phyloP scores from a whole-genome alignment of 768 basidiomycete genomes.

The Ramaria sp. region DNA sequence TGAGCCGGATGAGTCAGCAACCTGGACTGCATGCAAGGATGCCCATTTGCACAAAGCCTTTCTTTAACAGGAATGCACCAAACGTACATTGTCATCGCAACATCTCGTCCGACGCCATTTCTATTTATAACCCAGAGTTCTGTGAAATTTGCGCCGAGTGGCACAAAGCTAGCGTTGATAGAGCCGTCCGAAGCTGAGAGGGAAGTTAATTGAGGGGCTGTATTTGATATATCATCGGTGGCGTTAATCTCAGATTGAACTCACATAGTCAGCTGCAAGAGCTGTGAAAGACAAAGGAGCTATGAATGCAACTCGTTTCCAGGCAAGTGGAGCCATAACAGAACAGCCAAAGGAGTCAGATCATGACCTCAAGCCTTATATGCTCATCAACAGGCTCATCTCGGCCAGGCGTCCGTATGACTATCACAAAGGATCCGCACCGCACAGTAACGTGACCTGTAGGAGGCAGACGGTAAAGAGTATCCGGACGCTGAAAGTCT shows the following conservation, averaged over 20 bases:
- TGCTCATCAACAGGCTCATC: too few relatives aligned
- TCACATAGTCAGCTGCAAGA: neutral
- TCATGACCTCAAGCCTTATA: too few relatives aligned
- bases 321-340: neutral
- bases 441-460: too few relatives aligned
- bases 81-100: slow-evolving; percentile 39
- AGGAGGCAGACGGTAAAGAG: too few relatives aligned
- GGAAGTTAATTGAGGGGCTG: slow-evolving; percentile 40
- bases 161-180: slow-evolving; percentile 47
- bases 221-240: neutral
- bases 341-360: too few relatives aligned
- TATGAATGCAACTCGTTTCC: neutral
- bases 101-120: slow-evolving; percentile 34
- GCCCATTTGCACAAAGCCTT: too few relatives aligned
- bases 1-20: slow-evolving; percentile 35
- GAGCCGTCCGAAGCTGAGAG: slow-evolving; percentile 42
- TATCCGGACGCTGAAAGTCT: too few relatives aligned
- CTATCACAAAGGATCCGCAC: too few relatives aligned
- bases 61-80: neutral
- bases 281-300: neutral
- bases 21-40: slow-evolving; percentile 24
- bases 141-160: slow-evolving; percentile 44
- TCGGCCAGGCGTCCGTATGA: too few relatives aligned
- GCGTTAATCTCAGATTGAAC: neutral
- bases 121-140: slow-evolving; percentile 47